A percentile compares a stretch with the other conserved stretches of the same genome.
Evolutionary conservation across 1,284 basidiomycete genomes (phyloP).

Genomic region (Pyrrhoderma noxium): DNA sequence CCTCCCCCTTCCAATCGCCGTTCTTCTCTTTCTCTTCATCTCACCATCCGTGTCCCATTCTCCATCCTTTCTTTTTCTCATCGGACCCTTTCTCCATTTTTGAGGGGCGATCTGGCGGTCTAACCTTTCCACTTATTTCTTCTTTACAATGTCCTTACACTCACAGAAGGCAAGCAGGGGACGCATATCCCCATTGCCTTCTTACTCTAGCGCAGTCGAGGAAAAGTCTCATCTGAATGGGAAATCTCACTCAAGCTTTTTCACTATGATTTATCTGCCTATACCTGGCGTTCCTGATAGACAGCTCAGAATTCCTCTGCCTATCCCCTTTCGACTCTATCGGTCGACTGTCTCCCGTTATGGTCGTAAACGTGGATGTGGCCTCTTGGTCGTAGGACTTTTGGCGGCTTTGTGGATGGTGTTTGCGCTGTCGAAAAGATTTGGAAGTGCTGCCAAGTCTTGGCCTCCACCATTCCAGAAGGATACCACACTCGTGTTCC

Average conservation of each 20-base stretch:
- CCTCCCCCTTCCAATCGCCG: no score
- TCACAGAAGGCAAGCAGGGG: constrained; percentile 27
- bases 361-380: constrained; percentile 47
- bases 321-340: constrained; percentile 58
- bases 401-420: constrained; percentile 43
- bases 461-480: constrained; percentile 65
- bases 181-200: constrained; percentile 45
- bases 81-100: constrained; percentile 1
- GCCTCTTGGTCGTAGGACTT: constrained; percentile 42
- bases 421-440: constrained; percentile 53
- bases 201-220: constrained; percentile 53
- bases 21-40: background rate
- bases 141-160: constrained; percentile 35
- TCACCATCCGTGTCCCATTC: background rate
- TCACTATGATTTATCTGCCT: constrained; percentile 49
- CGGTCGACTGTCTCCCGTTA: constrained; percentile 50
- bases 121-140: constrained; percentile 36
- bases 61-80: background rate
- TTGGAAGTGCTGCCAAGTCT: constrained; percentile 47
- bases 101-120: background rate
- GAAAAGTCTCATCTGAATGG: constrained; percentile 44
- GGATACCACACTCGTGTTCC: constrained; percentile 72
- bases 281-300: constrained; percentile 51
- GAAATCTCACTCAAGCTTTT: constrained; percentile 45
- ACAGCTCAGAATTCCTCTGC: constrained; percentile 46